Evolutionary conservation across 1,284 basidiomycete genomes (phyloP), one percentile per base, ranked within the genome.

Genomic region (Pascua guehoae): DNA sequence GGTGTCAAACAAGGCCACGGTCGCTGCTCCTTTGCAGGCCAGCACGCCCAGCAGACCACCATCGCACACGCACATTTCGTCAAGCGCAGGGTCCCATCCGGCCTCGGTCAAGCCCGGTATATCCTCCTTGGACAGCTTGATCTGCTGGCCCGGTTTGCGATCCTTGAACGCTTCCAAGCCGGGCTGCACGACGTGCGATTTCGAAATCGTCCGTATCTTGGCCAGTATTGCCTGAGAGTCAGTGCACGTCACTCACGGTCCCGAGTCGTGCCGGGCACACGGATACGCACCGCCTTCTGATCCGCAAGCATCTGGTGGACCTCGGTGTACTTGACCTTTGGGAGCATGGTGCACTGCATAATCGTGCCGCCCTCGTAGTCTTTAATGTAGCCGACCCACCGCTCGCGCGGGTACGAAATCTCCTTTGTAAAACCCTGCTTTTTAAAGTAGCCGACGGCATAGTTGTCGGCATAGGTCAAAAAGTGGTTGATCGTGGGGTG

Each of bases 351-450:
- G 72, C 96, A 98, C 77, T 96, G 93, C 95, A 98, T 98, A 79
- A 98, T 90, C 47, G 96, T 99, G n/a, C 93, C 95, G 48, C 96
- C 96, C 74, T 99, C 96, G 76, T 99, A 99, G 75, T 99, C 96
- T 77, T 98, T 99, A 85, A 99, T 98, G 76, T 99, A 98, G 1
- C 95, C 96, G 1, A 95, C 94, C 96, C 96, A 99, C 4, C 89
- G 82, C 2, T 90, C 86, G 42, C 94, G 85, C 57, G 89, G 88
- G 16, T 96, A 84, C 0, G 87, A 88, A 65, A 99, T 96, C 64
- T 98, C 94, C 76, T 98, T 98, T 1, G 91, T 91, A 78, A 99
- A 99, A 0, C 95, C 94, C 68, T 98, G 95, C 76, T 98, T 98
- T 74, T 94, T 93, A 80, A 98, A 98, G 78, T 97, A 98, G 8